Evolutionary conservation across 2,329 filamentous ascomycete species (phyloP).

Genomic region (Aspergillus sp.): DNA sequence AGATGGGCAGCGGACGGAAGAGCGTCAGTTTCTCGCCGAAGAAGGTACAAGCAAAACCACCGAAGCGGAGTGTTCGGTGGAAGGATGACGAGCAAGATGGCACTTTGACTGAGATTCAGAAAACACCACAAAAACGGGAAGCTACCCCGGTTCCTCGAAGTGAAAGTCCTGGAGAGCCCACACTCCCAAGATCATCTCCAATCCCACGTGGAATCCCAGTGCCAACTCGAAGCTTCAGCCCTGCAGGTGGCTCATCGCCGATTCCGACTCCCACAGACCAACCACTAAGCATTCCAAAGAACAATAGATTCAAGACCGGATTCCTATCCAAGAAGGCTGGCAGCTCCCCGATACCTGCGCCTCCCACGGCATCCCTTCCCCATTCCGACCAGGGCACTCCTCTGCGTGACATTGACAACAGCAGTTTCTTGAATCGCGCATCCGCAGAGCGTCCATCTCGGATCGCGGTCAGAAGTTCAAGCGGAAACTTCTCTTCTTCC

Average conservation of each 20-base stretch:
- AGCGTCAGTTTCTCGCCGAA: slow-evolving; percentile 78
- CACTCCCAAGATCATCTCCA: slow-evolving; percentile 55
- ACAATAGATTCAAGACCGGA: slow-evolving; percentile 82
- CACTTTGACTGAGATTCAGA: slow-evolving; percentile 83
- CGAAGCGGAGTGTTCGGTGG: slow-evolving; percentile 84
- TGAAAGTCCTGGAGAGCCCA: slow-evolving; percentile 52
- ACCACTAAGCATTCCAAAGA: slow-evolving; percentile 62
- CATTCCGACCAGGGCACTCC: slow-evolving; percentile 61
- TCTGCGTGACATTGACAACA: slow-evolving; percentile 53
- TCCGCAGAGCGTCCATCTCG: slow-evolving; percentile 42
- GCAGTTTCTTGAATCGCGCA: slow-evolving; percentile 50
- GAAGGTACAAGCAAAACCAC: slow-evolving; percentile 61
- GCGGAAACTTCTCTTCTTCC: slow-evolving; percentile 35
- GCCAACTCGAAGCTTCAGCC: slow-evolving; percentile 34
- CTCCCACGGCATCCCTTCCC: slow-evolving; percentile 58
- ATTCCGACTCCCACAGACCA: slow-evolving; percentile 58
- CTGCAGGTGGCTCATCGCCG: slow-evolving; percentile 54
- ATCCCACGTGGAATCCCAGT: slow-evolving; percentile 45
- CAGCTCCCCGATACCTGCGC: slow-evolving; percentile 63
- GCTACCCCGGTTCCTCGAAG: slow-evolving; percentile 52
- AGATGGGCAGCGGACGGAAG: slow-evolving; percentile 63
- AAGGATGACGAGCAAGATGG: slow-evolving; percentile 86
- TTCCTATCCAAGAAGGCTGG: slow-evolving; percentile 72
- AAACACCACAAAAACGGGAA: slow-evolving; percentile 74
- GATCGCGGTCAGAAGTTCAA: slow-evolving; percentile 41